Evolutionary conservation across 257 asterid genomes (phyloP), one percentile per base, ranked within the genome.

Genomic region (Ocimum tenuiflorum): DNA sequence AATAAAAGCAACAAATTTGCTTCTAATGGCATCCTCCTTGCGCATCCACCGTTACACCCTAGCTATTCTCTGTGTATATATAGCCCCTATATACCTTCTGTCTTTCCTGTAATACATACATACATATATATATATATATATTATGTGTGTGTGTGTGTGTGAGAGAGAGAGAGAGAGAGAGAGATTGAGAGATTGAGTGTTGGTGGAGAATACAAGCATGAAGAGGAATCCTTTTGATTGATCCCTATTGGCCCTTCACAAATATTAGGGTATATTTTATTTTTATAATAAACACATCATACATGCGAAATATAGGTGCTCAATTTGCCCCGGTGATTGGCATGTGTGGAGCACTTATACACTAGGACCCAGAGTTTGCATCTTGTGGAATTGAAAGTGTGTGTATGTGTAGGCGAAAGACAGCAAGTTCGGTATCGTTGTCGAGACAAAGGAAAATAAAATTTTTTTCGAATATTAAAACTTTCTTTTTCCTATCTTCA

Each of bases 331-430:
- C 14, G 31, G 58, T 69, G 65, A 33, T 53, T 58, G 69, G 67
- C 81, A 66, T 75, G 83, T 77, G 85, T 73, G 74, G 54, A 15
- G 60, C 75, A 64, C 69, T 52, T 1, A 31, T 24, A 24, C 4
- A 24, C 4, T 4, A n/a, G n/a, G n/a, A n/a, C n/a, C n/a, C n/a
- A n/a, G n/a, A n/a, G n/a, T n/a, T n/a, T n/a, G n/a, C n/a, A n/a
- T n/a, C n/a, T n/a, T n/a, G n/a, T n/a, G n/a, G n/a, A n/a, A n/a
- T n/a, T n/a, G n/a, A n/a, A n/a, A n/a, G n/a, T n/a, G n/a, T n/a
- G n/a, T n/a, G n/a, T n/a, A n/a, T n/a, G n/a, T n/a, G n/a, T n/a
- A n/a, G n/a, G n/a, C n/a, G n/a, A n/a, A n/a, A n/a, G n/a, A n/a
- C n/a, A n/a, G n/a, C n/a, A n/a, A n/a, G n/a, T n/a, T n/a, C n/a